Conservation (phyloP, 352 stramenopile species). For the Pythium grandisporangium region DNA sequence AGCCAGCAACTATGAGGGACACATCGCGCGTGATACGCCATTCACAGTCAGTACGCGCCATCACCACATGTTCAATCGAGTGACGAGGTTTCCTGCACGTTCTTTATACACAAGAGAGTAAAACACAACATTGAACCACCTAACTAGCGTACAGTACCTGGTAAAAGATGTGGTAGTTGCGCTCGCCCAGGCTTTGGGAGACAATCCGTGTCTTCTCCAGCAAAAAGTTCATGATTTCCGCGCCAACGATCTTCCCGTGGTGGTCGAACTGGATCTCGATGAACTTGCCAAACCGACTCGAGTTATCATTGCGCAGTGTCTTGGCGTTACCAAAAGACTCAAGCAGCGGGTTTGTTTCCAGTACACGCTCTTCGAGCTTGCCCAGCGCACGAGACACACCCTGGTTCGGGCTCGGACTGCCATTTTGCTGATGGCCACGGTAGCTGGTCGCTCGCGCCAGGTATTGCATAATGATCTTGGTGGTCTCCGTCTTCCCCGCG, state of each 20-base stretch:
- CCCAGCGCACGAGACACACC: slow-evolving; percentile 85
- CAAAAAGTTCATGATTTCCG: slow-evolving; percentile 88
- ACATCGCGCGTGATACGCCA: neutral
- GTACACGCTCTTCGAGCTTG: slow-evolving; percentile 79
- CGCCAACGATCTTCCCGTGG: slow-evolving; percentile 86
- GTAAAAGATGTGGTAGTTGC: slow-evolving; percentile 98
- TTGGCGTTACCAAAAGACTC: slow-evolving; percentile 90
- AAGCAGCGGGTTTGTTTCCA: slow-evolving; percentile 84
- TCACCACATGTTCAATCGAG: no score
- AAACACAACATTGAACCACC: neutral
- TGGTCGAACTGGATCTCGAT: slow-evolving; percentile 96
- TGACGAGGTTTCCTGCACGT: no score
- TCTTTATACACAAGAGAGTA: neutral
- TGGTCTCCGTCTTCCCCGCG: slow-evolving; percentile 88
- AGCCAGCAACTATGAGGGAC: slow-evolving; percentile 41
- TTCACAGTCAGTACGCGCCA: slow-evolving; percentile 2
- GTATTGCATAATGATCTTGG: slow-evolving; percentile 91
- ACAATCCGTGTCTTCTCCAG: slow-evolving; percentile 89
- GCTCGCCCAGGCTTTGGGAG: slow-evolving; percentile 85
- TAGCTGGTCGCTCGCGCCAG: slow-evolving; percentile 72
- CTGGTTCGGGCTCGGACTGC: slow-evolving; percentile 52
- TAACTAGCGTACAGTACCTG: slow-evolving; percentile 49
- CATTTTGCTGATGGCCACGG: slow-evolving; percentile 39
- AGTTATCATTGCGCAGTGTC: slow-evolving; percentile 97
- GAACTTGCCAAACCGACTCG: slow-evolving; percentile 95